Evolutionary conservation across 148 eudicot genomes (phyloP), one percentile per base, ranked within the genome.

Genomic region (Limonium bicolor): DNA sequence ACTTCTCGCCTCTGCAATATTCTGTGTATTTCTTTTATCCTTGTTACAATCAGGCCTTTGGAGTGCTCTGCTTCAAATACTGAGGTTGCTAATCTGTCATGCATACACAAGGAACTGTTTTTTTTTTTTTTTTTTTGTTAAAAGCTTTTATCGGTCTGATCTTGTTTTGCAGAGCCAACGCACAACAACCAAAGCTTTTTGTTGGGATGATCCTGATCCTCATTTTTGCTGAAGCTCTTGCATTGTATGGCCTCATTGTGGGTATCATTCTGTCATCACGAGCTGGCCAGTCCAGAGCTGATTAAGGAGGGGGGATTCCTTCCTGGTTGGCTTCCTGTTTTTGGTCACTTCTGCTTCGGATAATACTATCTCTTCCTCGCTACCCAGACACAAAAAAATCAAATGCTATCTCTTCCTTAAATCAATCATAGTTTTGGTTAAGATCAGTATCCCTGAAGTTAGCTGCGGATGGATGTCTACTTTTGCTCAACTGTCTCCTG

Each of bases 241-340:
- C 77, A 28, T 62, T 71, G 20, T 71, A 71, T 17, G 77, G 77
- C 50, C 69, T 71, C 60, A 71, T 71, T 45, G 77, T 71, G 5
- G 77, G 72, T n/a, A 71, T 71, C 55, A 71, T 71, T 51, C 55
- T 71, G 53, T 67, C 72, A 37, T 71, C 77, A 11, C 69, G 77
- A n/a, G 77, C 77, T 51, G 77, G 77, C 21, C 77, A 71, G 46
- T 71, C 77, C 11, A 66, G 71, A 62, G 76, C 76, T 26, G 76
- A 70, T 34, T 70, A 62, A 62, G 67, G 11, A 43, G 7, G 26
- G 25, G n/a, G n/a, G n/a, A n/a, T n/a, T n/a, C n/a, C n/a, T n/a
- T n/a, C n/a, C n/a, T n/a, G n/a, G n/a, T n/a, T n/a, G n/a, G n/a
- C n/a, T n/a, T n/a, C n/a, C n/a, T n/a, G n/a, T n/a, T n/a, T n/a